Evolutionary conservation across 805 yeast species (phyloP).

Genomic region (Metschnikowia peoriensis): DNA sequence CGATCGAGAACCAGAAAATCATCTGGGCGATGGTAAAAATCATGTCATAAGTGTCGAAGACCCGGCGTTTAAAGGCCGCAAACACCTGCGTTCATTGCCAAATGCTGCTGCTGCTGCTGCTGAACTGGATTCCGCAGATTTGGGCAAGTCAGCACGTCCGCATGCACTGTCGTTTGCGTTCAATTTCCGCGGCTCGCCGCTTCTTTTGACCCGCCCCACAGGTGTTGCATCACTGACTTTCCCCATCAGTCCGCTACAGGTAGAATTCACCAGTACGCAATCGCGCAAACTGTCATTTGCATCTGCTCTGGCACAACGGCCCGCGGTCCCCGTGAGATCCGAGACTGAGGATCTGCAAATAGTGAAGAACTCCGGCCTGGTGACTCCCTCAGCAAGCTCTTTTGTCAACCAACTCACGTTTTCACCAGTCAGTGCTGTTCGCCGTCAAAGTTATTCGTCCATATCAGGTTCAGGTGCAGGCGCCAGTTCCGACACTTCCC

Average conservation of each 20-base stretch:
- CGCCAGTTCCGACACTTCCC: too few species aligned
- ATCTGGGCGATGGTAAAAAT: too few species aligned
- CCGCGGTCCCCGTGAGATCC: neutral
- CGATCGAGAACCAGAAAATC: neutral
- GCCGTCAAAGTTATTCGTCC: conserved; percentile 13
- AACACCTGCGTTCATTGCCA: conserved; percentile 17
- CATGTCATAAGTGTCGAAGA: too few species aligned
- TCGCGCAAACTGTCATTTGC: conserved; percentile 40
- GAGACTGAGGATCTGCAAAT: too few species aligned
- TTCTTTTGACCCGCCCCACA: conserved; percentile 10
- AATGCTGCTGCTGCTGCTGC: conserved; percentile 1
- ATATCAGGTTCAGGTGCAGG: neutral
- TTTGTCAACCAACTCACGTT: conserved; percentile 8
- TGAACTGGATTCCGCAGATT: neutral
- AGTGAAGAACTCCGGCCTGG: conserved; percentile 1
- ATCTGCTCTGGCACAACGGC: conserved; percentile 30
- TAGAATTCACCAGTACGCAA: conserved; percentile 26
- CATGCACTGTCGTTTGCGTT: conserved; percentile 14
- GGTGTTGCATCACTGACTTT: conserved; percentile 12
- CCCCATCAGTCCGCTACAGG: conserved; percentile 17
- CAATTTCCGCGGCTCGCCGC: conserved; percentile 10
- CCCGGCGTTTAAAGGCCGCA: conserved; percentile 5
- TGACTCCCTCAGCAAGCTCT: conserved; percentile 11
- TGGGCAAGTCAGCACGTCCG: conserved; percentile 5
- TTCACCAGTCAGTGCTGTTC: conserved; percentile 10